phyloP scores from a whole-genome alignment of 768 basidiomycete genomes.

The Cystobasidium onofrii region DNA sequence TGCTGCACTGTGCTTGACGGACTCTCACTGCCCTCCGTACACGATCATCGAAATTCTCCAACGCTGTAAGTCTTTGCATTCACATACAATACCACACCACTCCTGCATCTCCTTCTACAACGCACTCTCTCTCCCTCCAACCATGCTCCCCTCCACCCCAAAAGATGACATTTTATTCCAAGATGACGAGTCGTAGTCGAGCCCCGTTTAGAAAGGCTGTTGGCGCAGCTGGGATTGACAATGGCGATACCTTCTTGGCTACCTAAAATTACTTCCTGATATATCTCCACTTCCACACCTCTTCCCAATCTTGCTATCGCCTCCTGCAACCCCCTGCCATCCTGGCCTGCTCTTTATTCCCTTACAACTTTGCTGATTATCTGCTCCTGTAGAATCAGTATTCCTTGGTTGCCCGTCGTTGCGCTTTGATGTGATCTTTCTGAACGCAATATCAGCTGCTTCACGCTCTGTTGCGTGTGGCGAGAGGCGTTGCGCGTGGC shows the following conservation, averaged over 20 bases:
- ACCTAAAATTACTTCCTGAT: constrained; percentile 19
- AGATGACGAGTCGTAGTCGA: constrained; percentile 25
- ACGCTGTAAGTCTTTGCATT: background rate
- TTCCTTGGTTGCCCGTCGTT: no score
- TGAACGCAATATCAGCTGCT: no score
- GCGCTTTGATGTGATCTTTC: no score
- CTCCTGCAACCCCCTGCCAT: no score
- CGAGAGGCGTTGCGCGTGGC: no score
- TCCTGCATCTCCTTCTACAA: background rate
- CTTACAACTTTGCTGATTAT: background rate
- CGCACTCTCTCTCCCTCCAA: background rate
- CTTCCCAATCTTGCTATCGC: background rate
- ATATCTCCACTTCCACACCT: background rate
- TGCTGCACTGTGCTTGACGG: background rate
- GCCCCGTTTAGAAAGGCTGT: constrained; percentile 16
- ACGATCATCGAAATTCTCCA: background rate
- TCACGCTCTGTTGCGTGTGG: no score
- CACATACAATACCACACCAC: background rate
- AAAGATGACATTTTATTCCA: constrained; percentile 18
- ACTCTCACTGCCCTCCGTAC: background rate
- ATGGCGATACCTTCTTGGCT: constrained; percentile 28
- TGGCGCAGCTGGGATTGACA: constrained; percentile 26
- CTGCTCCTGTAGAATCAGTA: no score
- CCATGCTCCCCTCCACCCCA: background rate
- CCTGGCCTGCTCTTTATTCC: background rate